Evolutionary conservation across 345 rosid species (phyloP).

Genomic region (Viola odorata): DNA sequence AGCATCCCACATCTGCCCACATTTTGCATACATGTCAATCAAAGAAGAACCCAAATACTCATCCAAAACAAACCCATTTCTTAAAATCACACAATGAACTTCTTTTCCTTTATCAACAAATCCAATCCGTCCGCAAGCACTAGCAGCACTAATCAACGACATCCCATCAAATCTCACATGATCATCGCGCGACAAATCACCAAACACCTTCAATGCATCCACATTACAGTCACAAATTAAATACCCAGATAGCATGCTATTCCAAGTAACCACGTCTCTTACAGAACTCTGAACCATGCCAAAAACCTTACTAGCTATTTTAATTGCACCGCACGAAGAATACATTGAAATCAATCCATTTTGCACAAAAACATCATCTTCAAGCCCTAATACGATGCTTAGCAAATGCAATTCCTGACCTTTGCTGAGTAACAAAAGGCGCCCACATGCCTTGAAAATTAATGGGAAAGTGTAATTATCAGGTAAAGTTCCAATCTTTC

Average conservation of each 20-base stretch:
- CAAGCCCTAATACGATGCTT: constrained; percentile 12
- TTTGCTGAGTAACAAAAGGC: constrained; percentile 4
- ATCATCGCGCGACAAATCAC: background rate
- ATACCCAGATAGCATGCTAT: constrained; percentile 13
- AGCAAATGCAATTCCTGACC: constrained; percentile 15
- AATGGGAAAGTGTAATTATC: constrained; percentile 17
- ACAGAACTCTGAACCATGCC: constrained; percentile 4
- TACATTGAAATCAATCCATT: constrained; percentile 15
- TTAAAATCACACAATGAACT: constrained; percentile 4
- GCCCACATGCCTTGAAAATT: constrained; percentile 9
- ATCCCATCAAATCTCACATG: constrained; percentile 4
- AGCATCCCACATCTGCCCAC: constrained; percentile 9
- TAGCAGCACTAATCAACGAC: background rate
- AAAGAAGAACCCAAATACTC: constrained; percentile 9
- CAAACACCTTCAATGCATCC: constrained; percentile 10
- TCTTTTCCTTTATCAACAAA: constrained; percentile 5
- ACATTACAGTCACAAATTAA: background rate
- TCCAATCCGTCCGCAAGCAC: constrained; percentile 9
- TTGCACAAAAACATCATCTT: constrained; percentile 11
- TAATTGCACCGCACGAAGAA: background rate
- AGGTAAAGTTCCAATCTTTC: constrained; percentile 1
- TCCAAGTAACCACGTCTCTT: constrained; percentile 16
- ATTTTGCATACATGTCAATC: constrained; percentile 14
- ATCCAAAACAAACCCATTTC: constrained; percentile 7
- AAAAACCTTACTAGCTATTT: constrained; percentile 10